Conservation (phyloP, 2,329 filamentous ascomycete genomes). For the Graphium sp. region DNA sequence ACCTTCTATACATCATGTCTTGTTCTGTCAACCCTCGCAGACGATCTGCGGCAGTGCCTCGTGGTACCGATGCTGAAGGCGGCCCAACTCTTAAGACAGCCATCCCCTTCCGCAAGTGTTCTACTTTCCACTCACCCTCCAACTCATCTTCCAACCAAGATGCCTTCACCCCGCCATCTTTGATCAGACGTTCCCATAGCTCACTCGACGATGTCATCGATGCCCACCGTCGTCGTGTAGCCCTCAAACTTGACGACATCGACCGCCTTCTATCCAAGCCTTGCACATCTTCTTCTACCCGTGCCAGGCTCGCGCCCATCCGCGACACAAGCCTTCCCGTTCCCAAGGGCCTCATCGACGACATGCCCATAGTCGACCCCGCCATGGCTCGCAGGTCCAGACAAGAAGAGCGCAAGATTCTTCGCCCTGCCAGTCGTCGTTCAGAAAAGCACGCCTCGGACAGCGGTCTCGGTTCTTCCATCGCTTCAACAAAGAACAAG, state of each 20-base stretch:
- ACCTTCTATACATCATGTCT: constrained; percentile 26
- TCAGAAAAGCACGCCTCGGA: constrained; percentile 61
- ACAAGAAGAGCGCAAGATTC: constrained; percentile 33
- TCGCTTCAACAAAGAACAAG: constrained; percentile 44
- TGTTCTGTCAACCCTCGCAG: constrained; percentile 23
- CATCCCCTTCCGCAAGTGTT: constrained; percentile 50
- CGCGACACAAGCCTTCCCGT: constrained; percentile 41
- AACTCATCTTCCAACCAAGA: constrained; percentile 19
- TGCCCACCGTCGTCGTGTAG: constrained; percentile 51
- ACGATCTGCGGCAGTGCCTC: constrained; percentile 19
- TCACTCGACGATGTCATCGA: constrained; percentile 56
- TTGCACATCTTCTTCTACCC: constrained; percentile 13
- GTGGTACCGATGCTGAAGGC: constrained; percentile 20
- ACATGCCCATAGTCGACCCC: constrained; percentile 34
- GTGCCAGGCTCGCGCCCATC: constrained; percentile 17
- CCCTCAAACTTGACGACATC: constrained; percentile 46
- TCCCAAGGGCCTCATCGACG: constrained; percentile 36
- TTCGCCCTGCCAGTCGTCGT: constrained; percentile 35
- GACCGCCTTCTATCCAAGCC: constrained; percentile 42
- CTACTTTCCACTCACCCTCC: constrained; percentile 44
- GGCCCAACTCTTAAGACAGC: constrained; percentile 33
- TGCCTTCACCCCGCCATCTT: constrained; percentile 28
- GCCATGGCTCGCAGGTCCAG: constrained; percentile 27
- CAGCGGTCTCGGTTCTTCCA: constrained; percentile 74
- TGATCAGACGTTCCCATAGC: constrained; percentile 53